These are phyloP conservation scores for Magnaporthales sp. DNA, from an alignment of 2,329 filamentous ascomycete species.

Conservation along the genomic window DNA sequence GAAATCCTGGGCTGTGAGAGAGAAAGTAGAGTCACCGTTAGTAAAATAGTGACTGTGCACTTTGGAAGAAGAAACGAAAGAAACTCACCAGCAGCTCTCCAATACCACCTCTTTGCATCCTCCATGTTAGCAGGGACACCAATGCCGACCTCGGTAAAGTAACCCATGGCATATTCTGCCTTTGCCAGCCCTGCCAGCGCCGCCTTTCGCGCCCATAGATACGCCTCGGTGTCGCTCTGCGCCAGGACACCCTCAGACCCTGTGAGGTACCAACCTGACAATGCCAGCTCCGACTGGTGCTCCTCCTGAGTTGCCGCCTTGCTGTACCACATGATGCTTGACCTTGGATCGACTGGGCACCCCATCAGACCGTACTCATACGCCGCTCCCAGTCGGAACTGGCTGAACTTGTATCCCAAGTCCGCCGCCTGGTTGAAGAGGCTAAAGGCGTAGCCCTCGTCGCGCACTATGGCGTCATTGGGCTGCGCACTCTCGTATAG, in stretches of 20 bases:
- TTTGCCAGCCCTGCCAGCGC: conserved; percentile 82
- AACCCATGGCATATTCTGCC: conserved; percentile 96
- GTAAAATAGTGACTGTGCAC: not conserved
- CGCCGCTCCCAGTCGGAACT: conserved; percentile 79
- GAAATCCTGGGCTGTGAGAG: conserved; percentile 77
- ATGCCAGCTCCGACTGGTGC: conserved; percentile 79
- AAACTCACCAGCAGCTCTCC: conserved; percentile 84
- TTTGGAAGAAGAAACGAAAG: conserved; percentile 17
- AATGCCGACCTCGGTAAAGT: conserved; percentile 93
- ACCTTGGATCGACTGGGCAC: conserved; percentile 70
- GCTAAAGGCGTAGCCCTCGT: conserved; percentile 72
- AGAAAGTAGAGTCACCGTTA: not conserved
- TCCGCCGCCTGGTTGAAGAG: conserved; percentile 81
- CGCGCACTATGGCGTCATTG: conserved; percentile 67
- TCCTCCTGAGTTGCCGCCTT: conserved; percentile 86
- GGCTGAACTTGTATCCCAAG: conserved; percentile 89
- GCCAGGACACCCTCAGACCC: conserved; percentile 79
- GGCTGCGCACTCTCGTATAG: conserved; percentile 54
- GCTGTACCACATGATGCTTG: conserved; percentile 91
- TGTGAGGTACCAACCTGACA: conserved; percentile 92
- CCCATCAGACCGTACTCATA: conserved; percentile 86
- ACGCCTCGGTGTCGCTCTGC: conserved; percentile 92
- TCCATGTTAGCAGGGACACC: conserved; percentile 79
- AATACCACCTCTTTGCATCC: conserved; percentile 97
- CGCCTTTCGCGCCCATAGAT: conserved; percentile 93